Conservation (phyloP, 2,329 filamentous ascomycete genomes). For the Lasiodiplodia theobromae region DNA sequence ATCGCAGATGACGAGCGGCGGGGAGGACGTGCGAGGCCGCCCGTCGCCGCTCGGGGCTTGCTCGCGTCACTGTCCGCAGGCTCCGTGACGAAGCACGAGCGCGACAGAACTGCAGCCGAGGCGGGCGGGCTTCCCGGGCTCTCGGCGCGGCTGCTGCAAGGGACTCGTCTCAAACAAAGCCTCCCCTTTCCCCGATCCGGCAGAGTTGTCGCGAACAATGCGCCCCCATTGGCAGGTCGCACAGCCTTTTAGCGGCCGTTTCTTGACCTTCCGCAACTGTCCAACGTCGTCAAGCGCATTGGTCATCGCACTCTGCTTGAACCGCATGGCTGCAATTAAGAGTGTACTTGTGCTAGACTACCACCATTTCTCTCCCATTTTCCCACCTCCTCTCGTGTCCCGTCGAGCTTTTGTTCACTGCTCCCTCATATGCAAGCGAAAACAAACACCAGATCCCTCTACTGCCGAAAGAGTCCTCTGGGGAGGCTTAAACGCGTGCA, state of each 20-base stretch:
- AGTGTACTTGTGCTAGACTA: slow-evolving; percentile 22
- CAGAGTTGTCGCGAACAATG: slow-evolving; percentile 6
- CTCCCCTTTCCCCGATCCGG: slow-evolving; percentile 7
- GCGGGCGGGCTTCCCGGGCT: slow-evolving; percentile 6
- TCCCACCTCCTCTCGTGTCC: not conserved
- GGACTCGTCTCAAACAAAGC: slow-evolving; percentile 18
- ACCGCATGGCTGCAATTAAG: slow-evolving; percentile 25
- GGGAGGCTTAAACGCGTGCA: slow-evolving; percentile 22
- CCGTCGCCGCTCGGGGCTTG: slow-evolving; percentile 17
- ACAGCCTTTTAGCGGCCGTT: not conserved
- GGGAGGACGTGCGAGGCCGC: slow-evolving; percentile 21
- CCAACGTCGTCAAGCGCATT: not conserved
- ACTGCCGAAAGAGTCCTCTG: slow-evolving; percentile 16
- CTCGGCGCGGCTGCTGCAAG: slow-evolving; percentile 14
- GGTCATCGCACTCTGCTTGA: slow-evolving; percentile 3
- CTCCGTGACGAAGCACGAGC: slow-evolving; percentile 16
- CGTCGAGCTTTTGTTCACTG: slow-evolving; percentile 20
- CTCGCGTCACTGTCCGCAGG: slow-evolving; percentile 16
- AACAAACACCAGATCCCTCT: slow-evolving; percentile 26
- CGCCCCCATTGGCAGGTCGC: not conserved
- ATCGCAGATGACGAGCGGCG: slow-evolving; percentile 15
- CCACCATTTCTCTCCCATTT: slow-evolving; percentile 8
- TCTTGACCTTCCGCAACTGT: not conserved
- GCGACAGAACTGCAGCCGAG: slow-evolving; percentile 19
- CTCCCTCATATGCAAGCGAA: slow-evolving; percentile 18